These are phyloP conservation scores for Tylopilus plumbeoviolaceoides DNA, from an alignment of 768 basidiomycete genomes.

Conservation along the genomic window DNA sequence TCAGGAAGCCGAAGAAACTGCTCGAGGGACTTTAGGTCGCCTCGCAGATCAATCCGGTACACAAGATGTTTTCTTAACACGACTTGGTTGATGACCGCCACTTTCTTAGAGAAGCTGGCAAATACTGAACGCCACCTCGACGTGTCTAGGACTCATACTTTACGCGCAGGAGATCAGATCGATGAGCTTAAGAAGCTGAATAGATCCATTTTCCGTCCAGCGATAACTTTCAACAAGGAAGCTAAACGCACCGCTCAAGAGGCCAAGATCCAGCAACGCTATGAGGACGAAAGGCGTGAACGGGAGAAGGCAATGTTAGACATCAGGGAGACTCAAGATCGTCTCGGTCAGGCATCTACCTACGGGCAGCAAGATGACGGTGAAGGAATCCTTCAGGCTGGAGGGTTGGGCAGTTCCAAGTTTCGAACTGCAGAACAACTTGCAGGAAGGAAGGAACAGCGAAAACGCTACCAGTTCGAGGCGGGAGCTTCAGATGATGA, in stretches of 20 bases:
- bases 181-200: constrained; percentile 93
- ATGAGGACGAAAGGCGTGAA: constrained; percentile 80
- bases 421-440: constrained; percentile 49
- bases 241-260: constrained; percentile 86
- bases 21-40: constrained; percentile 73
- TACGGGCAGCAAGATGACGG: constrained; percentile 53
- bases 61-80: constrained; percentile 16
- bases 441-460: constrained; percentile 57
- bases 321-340: constrained; percentile 81
- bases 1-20: constrained; percentile 95
- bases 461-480: constrained; percentile 89
- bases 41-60: constrained; percentile 92
- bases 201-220: constrained; percentile 90
- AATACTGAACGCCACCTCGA: constrained; percentile 95
- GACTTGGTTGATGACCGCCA: background rate
- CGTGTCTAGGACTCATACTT: constrained; percentile 81
- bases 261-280: constrained; percentile 76
- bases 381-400: constrained; percentile 32
- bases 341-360: constrained; percentile 69
- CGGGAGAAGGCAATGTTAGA: constrained; percentile 84
- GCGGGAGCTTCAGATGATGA: constrained; percentile 88
- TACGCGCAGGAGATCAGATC: constrained; percentile 88
- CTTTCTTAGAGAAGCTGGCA: constrained; percentile 67
- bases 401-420: constrained; percentile 38
- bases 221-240: constrained; percentile 90